A percentile compares a stretch with the other conserved stretches of the same genome.
These are phyloP conservation scores for Torulaspora indica DNA, from an alignment of 805 yeast genomes.

Conservation along the genomic window DNA sequence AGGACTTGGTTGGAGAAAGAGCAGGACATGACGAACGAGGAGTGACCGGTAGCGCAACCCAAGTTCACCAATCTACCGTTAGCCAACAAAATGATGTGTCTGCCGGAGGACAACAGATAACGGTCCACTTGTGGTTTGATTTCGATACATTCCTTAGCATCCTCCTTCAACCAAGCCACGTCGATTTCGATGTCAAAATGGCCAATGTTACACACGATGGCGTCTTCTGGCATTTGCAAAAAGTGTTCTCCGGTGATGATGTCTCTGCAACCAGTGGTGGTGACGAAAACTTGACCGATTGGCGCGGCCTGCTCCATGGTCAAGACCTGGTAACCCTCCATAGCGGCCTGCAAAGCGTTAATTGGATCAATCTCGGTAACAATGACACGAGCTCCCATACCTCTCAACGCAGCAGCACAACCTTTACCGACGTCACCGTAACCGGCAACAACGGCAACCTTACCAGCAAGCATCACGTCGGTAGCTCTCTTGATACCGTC, in stretches of 20 bases:
- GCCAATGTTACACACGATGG: constrained; percentile 99
- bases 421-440: constrained; percentile 99
- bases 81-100: constrained; percentile 92
- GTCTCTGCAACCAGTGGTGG: constrained; percentile 99
- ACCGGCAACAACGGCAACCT: constrained; percentile 98
- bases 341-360: constrained; percentile 99
- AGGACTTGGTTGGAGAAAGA: constrained; percentile 99
- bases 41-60: constrained; percentile 99
- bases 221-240: constrained; percentile 94
- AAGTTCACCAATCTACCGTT: constrained; percentile 99
- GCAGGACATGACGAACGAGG: constrained; percentile 98
- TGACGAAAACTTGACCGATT: constrained; percentile 94
- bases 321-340: constrained; percentile 95
- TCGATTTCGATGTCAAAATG: constrained; percentile 99
- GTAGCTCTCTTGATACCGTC: constrained; percentile 99
- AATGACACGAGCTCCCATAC: constrained; percentile 98
- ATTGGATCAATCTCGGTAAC: constrained; percentile 98
- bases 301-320: constrained; percentile 92
- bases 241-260: constrained; percentile 89
- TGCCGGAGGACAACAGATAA: constrained; percentile 81
- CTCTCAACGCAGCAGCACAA: constrained; percentile 97
- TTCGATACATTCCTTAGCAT: constrained; percentile 90
- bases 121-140: constrained; percentile 99
- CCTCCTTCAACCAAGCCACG: constrained; percentile 96
- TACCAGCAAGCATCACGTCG: constrained; percentile 99